Conservation (phyloP, 306 rosid genomes). For the Boehmeria nivea region DNA sequence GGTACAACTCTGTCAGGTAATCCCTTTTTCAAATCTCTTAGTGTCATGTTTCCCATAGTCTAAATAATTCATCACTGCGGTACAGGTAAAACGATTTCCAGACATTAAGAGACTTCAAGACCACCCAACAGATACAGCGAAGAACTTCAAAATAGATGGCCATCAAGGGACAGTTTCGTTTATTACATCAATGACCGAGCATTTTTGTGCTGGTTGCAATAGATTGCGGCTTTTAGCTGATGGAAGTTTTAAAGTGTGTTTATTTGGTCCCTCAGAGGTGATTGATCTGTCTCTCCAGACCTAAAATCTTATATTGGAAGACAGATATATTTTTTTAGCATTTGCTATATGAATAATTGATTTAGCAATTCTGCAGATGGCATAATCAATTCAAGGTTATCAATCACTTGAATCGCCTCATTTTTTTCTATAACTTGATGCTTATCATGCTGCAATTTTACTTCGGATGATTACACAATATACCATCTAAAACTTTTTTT, state of each 20-base stretch:
- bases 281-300: conserved; percentile 18
- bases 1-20: conserved; percentile 52
- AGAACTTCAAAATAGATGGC: conserved; percentile 77
- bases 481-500: no score
- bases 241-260: conserved; percentile 93
- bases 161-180: conserved; percentile 73
- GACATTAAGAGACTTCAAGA: conserved; percentile 59
- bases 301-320: no score
- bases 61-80: conserved; percentile 16
- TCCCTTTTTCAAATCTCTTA: conserved; percentile 13
- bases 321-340: no score
- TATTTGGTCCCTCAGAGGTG: conserved; percentile 97
- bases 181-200: conserved; percentile 94
- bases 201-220: conserved; percentile 97
- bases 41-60: conserved; percentile 15
- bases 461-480: no score
- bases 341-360: no score
- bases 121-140: conserved; percentile 88
- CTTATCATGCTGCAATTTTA: no score
- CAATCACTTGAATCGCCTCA: no score
- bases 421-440: no score
- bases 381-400: no score
- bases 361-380: no score
- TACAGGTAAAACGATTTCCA: conserved; percentile 49
- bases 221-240: conserved; percentile 88